Base-by-base conservation (phyloP, 768 basidiomycete genomes). In the Boletus patriciae region DNA sequence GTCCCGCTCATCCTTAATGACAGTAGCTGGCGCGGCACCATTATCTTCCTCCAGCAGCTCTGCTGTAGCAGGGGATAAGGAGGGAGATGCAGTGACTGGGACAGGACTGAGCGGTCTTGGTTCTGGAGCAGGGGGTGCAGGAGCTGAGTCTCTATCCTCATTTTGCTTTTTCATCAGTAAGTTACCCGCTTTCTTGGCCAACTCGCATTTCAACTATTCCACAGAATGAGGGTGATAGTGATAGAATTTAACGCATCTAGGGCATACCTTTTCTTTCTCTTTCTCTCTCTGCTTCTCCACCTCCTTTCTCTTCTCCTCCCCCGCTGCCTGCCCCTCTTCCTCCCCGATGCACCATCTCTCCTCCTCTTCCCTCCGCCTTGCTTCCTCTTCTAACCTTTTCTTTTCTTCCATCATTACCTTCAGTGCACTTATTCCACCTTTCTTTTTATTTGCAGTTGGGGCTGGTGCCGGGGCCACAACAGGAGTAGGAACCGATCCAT, bases 151-250 rank as follows among this genome's bases (percentile, higher is more conserved):
- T n/a, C n/a, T n/a, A n/a, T n/a, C 95, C 67, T 92, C 90, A 73
- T 94, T 96, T 72, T 98, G 95, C 74, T 95, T 97, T 73, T 96
- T 94, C 19, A 96, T 98, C 48, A 98, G 80, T 25, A 96, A 76
- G 46, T 90, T 84, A 23, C 97, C 97, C 75, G 98, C 95, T 71
- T 94, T 96, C 81, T 90, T 93, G 16, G 90, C 87, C 50, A 89
- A 70, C 64, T 97, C 95, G 50, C 85, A 85, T 73, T 96, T 97
- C 44, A 84, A 88, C 94, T 95, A 66, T 51, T 47, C 49, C 44
- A 45, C 29, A 18, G 11, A 42, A 34, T 50, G 38, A 57, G 51
- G 41, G 27, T 10, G 48, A 45, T 15, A 29, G 33, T 46, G 54
- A 52, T 31, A 12, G 37, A 31, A 48, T 45, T 11, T 6, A 50